Conservation (phyloP, 192 early-diverging fungal genomes). For the Geranomyces michiganensis region DNA sequence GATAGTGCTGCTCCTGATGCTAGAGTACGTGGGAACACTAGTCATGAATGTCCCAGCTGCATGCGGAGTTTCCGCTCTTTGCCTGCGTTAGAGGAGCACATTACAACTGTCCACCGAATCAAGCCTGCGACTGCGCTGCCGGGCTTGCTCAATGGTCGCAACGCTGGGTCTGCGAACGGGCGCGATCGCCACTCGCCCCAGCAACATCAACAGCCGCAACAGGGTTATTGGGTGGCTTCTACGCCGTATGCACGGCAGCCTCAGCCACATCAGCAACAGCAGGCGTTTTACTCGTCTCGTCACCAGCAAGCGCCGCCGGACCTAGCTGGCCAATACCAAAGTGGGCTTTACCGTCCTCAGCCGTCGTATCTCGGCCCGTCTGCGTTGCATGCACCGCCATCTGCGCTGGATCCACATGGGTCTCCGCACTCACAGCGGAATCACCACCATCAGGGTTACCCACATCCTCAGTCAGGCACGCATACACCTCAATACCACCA, state of each 20-base stretch:
- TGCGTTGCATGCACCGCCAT: not conserved
- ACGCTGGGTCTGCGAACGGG: not conserved
- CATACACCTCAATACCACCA: no score
- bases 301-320: not conserved
- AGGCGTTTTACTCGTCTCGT: not conserved
- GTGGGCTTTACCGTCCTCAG: not conserved
- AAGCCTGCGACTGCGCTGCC: not conserved
- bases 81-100: constrained; percentile 20
- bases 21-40: no score
- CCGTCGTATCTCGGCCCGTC: not conserved
- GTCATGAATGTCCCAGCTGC: constrained; percentile 28
- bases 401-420: not conserved
- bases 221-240: not conserved
- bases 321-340: not conserved
- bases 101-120: constrained; percentile 20
- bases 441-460: no score
- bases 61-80: constrained; percentile 24
- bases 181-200: not conserved
- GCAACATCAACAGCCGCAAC: constrained; percentile 7
- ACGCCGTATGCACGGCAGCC: not conserved
- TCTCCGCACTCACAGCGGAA: no score
- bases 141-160: not conserved
- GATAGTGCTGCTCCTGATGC: not conserved
- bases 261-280: not conserved
- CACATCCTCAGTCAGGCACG: no score